These are phyloP conservation scores for Sabuloglossum arenarium DNA, from an alignment of 495 filamentous ascomycete species.

Conservation along the genomic window DNA sequence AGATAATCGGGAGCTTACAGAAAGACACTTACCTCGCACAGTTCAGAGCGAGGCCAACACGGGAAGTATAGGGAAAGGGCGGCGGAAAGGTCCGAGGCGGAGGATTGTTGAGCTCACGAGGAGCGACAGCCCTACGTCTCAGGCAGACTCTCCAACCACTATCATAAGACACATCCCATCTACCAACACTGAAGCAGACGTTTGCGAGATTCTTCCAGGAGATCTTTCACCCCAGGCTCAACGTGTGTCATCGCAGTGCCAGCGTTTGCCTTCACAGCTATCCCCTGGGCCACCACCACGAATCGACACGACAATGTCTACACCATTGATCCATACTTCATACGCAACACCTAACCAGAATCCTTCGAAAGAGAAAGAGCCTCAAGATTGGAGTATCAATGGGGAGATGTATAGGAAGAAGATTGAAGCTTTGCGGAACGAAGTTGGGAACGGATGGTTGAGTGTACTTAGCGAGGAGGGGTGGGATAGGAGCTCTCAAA, in stretches of 20 bases:
- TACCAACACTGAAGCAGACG: not conserved
- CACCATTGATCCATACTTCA: not conserved
- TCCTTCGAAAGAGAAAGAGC: slow-evolving; percentile 24
- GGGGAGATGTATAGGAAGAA: slow-evolving; percentile 68
- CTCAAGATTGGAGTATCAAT: slow-evolving; percentile 41
- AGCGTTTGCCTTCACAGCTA: not conserved
- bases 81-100: slow-evolving; percentile 37
- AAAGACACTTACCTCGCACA: not conserved
- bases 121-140: slow-evolving; percentile 26
- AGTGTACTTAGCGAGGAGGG: slow-evolving; percentile 64
- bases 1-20: not conserved
- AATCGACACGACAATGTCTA: not conserved
- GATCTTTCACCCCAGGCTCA: not conserved
- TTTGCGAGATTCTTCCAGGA: not conserved
- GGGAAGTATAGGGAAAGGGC: slow-evolving; percentile 15
- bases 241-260: not conserved
- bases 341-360: not conserved
- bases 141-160: slow-evolving; percentile 6
- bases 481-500: slow-evolving; percentile 23
- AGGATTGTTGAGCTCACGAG: slow-evolving; percentile 69
- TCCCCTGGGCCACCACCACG: not conserved
- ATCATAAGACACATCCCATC: not conserved
- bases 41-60: slow-evolving; percentile 11
- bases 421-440: slow-evolving; percentile 62
- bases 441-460: slow-evolving; percentile 69